Evolutionary conservation across 2,329 filamentous ascomycete species (phyloP).

Genomic region (Cyanodermella asteris): DNA sequence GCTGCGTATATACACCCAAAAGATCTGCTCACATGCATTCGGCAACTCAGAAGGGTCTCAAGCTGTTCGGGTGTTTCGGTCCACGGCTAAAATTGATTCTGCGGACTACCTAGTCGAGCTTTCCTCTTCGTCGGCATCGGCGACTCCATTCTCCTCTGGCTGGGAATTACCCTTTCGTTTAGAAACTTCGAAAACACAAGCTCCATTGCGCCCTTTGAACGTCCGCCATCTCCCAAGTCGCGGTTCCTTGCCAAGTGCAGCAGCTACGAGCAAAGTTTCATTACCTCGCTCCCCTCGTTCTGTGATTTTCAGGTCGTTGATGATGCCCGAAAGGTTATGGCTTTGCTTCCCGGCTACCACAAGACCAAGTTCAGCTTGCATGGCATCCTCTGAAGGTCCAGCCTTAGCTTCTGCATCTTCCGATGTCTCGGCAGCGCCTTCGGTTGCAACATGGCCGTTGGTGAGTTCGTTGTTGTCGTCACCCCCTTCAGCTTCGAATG

Average conservation of each 20-base stretch:
- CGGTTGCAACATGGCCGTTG: conserved; percentile 10
- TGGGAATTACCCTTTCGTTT: conserved; percentile 8
- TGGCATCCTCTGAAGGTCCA: conserved; percentile 1
- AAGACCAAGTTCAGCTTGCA: too few species aligned
- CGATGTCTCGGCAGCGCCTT: conserved; percentile 7
- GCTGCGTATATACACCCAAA: too few species aligned
- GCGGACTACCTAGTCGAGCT: too few species aligned
- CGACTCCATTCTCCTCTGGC: conserved; percentile 8
- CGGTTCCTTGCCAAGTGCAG: conserved; percentile 71
- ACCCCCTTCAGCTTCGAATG: conserved; percentile 9
- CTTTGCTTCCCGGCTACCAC: too few species aligned
- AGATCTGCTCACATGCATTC: too few species aligned
- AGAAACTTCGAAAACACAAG: conserved; percentile 70
- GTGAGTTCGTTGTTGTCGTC: conserved; percentile 7
- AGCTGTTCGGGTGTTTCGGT: too few species aligned
- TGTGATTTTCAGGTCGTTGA: conserved; percentile 76
- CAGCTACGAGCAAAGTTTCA: conserved; percentile 61
- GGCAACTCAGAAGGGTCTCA: too few species aligned
- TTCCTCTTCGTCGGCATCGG: not conserved
- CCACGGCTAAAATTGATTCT: too few species aligned
- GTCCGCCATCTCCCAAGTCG: conserved; percentile 65
- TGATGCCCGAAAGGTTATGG: conserved; percentile 57
- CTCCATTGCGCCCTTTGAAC: conserved; percentile 50
- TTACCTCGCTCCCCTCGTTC: conserved; percentile 25
- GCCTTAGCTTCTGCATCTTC: conserved; percentile 3